phyloP scores from a whole-genome alignment of 2,329 filamentous ascomycete species.

The Diatrype stigma region DNA sequence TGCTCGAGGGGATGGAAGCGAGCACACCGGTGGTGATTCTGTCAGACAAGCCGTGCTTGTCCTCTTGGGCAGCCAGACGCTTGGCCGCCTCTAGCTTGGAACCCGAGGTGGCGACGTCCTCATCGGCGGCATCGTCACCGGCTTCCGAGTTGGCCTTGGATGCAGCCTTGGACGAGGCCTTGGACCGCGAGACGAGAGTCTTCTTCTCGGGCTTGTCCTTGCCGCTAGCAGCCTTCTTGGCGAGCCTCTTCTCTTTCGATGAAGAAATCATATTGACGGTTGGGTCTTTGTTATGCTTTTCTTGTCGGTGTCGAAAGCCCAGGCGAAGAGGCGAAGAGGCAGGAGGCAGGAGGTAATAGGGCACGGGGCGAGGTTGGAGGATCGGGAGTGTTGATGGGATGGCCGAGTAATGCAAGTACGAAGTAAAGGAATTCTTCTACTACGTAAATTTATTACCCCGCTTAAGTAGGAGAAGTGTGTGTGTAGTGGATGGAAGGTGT shows the following conservation, averaged over 20 bases:
- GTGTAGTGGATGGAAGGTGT: not conserved
- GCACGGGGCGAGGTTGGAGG: no score
- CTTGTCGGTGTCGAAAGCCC: not conserved
- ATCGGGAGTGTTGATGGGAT: not conserved
- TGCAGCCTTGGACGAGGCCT: slow-evolving; percentile 64
- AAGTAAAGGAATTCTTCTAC: no score
- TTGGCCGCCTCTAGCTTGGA: slow-evolving; percentile 77
- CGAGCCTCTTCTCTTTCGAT: slow-evolving; percentile 68
- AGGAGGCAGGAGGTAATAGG: not conserved
- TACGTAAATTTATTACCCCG: not conserved
- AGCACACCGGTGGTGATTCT: slow-evolving; percentile 97
- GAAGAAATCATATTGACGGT: slow-evolving; percentile 58
- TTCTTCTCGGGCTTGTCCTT: slow-evolving; percentile 74
- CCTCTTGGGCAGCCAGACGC: slow-evolving; percentile 87
- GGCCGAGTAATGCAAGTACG: not conserved
- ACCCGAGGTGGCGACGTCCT: slow-evolving; percentile 64
- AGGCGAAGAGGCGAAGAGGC: no score
- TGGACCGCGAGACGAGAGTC: slow-evolving; percentile 62
- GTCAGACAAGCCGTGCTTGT: slow-evolving; percentile 93
- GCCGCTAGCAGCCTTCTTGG: slow-evolving; percentile 67
- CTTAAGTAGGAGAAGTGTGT: not conserved
- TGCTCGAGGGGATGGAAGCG: slow-evolving; percentile 75
- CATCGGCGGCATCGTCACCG: slow-evolving; percentile 67
- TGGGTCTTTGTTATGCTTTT: slow-evolving; percentile 2
- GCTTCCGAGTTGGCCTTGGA: slow-evolving; percentile 66